Percentiles rank a stretch among this genome's conserved stretches.
Evolutionary conservation across 805 yeast species (phyloP).

Genomic region (Saccharomycopsis sp.): DNA sequence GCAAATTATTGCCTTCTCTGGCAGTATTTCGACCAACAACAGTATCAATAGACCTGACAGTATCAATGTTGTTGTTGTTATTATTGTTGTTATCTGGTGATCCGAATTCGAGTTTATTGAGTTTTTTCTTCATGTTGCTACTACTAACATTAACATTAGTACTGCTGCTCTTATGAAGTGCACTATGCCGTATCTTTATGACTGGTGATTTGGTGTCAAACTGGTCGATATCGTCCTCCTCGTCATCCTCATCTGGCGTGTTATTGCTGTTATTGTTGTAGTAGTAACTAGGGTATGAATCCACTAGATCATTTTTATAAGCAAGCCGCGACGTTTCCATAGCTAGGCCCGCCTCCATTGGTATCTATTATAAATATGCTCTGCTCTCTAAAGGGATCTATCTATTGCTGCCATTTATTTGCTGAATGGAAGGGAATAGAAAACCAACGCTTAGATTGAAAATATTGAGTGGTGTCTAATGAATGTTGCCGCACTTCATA

Average conservation of each 20-base stretch:
- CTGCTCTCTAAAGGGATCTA: too few species aligned
- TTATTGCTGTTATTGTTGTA: not conserved
- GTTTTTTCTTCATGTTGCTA: slow-evolving; percentile 6
- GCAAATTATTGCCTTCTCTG: not conserved
- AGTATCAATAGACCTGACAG: not conserved
- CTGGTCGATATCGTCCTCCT: not conserved
- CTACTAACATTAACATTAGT: too few species aligned
- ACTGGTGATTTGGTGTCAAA: not conserved
- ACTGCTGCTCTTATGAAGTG: not conserved
- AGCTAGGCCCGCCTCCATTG: not conserved
- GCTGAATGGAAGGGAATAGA: not conserved
- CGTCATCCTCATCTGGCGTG: not conserved
- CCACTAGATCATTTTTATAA: not conserved
- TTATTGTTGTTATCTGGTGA: not conserved
- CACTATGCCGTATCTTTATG: not conserved
- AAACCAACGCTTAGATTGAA: too few species aligned
- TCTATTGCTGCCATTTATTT: not conserved
- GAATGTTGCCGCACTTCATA: not conserved
- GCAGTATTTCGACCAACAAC: not conserved
- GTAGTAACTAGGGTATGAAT: not conserved
- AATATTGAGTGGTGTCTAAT: not conserved
- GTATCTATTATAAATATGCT: too few species aligned
- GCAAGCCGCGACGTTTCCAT: not conserved
- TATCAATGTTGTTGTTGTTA: not conserved
- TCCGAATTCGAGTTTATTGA: slow-evolving; percentile 15